phyloP scores from a whole-genome alignment of 2,329 filamentous ascomycete species.

The Pyricularia pennisetigena region DNA sequence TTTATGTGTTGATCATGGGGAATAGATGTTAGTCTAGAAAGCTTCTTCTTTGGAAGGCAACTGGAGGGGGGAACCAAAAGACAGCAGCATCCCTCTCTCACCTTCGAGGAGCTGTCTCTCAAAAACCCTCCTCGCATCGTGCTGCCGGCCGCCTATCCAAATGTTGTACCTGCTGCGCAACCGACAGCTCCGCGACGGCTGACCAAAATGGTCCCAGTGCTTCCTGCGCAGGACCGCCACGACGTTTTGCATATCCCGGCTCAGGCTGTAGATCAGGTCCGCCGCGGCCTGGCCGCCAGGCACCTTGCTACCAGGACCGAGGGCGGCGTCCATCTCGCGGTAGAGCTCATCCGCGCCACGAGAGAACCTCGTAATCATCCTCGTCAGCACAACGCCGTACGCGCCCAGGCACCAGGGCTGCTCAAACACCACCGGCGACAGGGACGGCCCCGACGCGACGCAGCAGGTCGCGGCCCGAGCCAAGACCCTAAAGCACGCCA shows the following conservation, averaged over 20 bases:
- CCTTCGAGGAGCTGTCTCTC: background rate
- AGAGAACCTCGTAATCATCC: background rate
- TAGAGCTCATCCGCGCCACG: background rate
- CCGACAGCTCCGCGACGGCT: background rate
- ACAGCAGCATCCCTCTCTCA: background rate
- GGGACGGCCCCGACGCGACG: no score
- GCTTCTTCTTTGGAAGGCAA: background rate
- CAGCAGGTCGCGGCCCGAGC: background rate
- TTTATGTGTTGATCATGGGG: background rate
- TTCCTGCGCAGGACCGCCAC: background rate
- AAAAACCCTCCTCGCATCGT: background rate
- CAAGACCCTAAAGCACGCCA: background rate
- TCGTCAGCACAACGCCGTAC: background rate
- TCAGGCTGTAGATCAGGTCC: background rate
- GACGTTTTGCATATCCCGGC: slow-evolving; percentile 4
- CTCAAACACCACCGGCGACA: background rate
- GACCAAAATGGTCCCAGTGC: slow-evolving; percentile 3
- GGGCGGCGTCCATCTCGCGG: no score
- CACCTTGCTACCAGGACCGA: background rate
- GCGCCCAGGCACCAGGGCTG: background rate
- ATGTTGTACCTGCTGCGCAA: background rate
- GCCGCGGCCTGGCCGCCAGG: background rate
- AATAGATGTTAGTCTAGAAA: background rate
- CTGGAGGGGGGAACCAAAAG: background rate
- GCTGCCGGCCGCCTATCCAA: background rate